Base-by-base conservation (phyloP, 1,139 yeast genomes). In the Pichia sp. region DNA sequence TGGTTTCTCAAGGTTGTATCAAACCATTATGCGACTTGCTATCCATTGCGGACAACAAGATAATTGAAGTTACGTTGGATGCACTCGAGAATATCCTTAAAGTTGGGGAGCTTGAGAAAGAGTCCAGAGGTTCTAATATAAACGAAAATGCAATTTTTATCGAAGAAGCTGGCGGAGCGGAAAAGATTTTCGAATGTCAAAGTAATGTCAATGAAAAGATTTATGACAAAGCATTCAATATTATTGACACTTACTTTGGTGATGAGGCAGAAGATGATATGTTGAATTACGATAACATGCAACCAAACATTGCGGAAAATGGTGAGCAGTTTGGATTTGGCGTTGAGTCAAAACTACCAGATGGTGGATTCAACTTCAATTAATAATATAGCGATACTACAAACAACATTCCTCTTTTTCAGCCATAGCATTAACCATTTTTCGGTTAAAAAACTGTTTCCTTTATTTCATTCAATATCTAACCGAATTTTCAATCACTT, bases 111-210 rank as follows among this genome's bases (percentile, higher is more conserved):
- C 73, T 84, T 71, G 97, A 90, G 67, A 87, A 83, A 71, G 96
- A 90, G 66, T 78, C 85, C 51, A 79, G 81, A 58, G 87, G 85
- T 51, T 69, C 82, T 16, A 71, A 77, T 49, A 77, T 83, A 61
- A 93, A 93, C 71, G 90, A 87, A 69, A 86, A 90, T 67, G 96
- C 98, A 42, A 79, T 90, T 59, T 89, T 73, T 72, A 87, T 93
- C 65, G 99, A 93, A 74, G 97, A 91, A 70, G 98, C 98, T 46
- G 98, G 98, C 62, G 99, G 99, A 59, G 87, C 91, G 84, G 98
- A 93, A 71, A 91, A 88, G 76, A 93, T 93, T 63, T 87, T 87
- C 70, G 91, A 88, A 58, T 88, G 96, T 69, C 99, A 93, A 76
- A 82, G 80, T 68, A 90, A 89, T 72, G 87, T 83, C 66, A 93